Evolutionary conservation across 495 filamentous ascomycete genomes (phyloP), one percentile per base, ranked within the genome.

Genomic region (Glonium stellatum): DNA sequence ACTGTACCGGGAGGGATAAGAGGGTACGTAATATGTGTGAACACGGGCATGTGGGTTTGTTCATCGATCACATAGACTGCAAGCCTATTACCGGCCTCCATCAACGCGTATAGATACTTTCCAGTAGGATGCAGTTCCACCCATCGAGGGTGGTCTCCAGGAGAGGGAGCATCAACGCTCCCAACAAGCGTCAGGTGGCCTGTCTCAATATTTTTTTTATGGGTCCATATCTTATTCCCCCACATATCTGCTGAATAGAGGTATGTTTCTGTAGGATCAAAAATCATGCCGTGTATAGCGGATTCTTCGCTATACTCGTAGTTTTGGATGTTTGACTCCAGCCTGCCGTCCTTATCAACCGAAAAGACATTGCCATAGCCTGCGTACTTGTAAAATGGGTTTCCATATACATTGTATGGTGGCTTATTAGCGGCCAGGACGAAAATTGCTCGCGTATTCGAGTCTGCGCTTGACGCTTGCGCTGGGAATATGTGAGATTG

Each of bases 251-350:
- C 89, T 21, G 87, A 90, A 77, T 93, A 93, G 37, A 93, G 80
- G 73, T 89, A 92, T 13, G 83, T 87, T 74, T 93, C 89, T 55
- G 82, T 84, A 11, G 86, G 82, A 70, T 93, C 88, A 69, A 93
- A 93, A 47, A 90, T 88, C 87, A 90, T 91, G 73, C 88, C 89
- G 73, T 93, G 89, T 63, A 93, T 88, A 47, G 87, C 88, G 8
- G 87, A 87, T 70, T 87, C 81, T 37, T 76, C 72, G 47, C 82
- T 78, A 69, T 91, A 89, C 53, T 84, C 81, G 74, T 87, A 91
- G 72, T 91, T 89, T 65, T 93, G 89, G 53, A 91, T 76, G 71
- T 88, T 88, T 67, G 76, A 70, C 15, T 80, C 78, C 22, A 93
- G 80, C 18, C 70, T 72, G 34, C 89, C 88, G 5, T 82, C 73